Percentiles rank a stretch among this genome's conserved stretches.
Conservation (phyloP, 257 asterid species). For the Cinchona pubescens region DNA sequence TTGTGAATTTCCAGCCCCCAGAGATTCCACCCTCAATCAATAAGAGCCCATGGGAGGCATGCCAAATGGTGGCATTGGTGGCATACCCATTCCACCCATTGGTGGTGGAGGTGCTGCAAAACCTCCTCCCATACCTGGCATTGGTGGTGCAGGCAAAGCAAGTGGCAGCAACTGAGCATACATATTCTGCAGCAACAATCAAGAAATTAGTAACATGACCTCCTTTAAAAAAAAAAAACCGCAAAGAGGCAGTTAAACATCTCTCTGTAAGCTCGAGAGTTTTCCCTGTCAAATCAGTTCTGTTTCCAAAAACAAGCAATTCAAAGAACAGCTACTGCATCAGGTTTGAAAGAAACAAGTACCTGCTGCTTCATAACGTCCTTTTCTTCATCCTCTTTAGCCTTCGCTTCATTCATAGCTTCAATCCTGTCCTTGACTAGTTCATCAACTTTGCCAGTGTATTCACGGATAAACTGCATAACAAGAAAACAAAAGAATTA, state of each 20-base stretch:
- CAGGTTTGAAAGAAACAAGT: constrained; percentile 3
- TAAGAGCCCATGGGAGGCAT: constrained; percentile 97
- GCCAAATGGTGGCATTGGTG: constrained; percentile 89
- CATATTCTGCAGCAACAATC: constrained; percentile 69
- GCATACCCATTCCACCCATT: constrained; percentile 90
- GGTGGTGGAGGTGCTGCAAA: constrained; percentile 56
- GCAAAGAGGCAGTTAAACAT: neutral
- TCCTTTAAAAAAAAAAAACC: neutral
- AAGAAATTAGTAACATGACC: constrained; percentile 8
- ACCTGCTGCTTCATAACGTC: constrained; percentile 91
- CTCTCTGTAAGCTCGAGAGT: neutral
- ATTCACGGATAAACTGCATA: constrained; percentile 86
- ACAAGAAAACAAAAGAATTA: constrained; percentile 12
- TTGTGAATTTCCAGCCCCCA: constrained; percentile 9
- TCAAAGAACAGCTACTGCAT: neutral
- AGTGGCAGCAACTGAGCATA: constrained; percentile 96
- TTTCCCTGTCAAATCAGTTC: neutral
- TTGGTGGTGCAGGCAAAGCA: constrained; percentile 98
- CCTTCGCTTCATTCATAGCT: constrained; percentile 67
- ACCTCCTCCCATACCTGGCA: constrained; percentile 86
- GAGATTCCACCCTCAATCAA: constrained; percentile 30
- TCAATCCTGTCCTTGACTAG: constrained; percentile 82
- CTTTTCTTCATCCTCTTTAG: constrained; percentile 82
- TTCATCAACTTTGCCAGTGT: constrained; percentile 92
- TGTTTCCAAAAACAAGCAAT: neutral